These are phyloP conservation scores for Tylopilus cervinicoccineus DNA, from an alignment of 768 basidiomycete species.

Conservation along the genomic window DNA sequence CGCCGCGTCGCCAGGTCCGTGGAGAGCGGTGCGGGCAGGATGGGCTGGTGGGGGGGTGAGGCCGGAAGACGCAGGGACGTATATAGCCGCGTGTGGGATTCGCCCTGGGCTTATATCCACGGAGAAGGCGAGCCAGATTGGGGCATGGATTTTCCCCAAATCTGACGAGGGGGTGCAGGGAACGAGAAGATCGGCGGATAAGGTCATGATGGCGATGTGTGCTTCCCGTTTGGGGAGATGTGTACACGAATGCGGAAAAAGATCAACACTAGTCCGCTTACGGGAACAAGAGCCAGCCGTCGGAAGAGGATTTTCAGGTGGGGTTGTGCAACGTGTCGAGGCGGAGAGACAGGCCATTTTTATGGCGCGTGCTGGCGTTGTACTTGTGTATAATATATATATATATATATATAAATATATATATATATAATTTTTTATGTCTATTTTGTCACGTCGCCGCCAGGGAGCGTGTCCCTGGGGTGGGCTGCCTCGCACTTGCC, in stretches of 20 bases:
- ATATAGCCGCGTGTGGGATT: slow-evolving; percentile 14
- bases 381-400: no score
- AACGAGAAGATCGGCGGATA: slow-evolving; percentile 38
- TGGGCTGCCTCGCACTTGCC: not conserved
- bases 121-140: slow-evolving; percentile 18
- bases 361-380: no score
- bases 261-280: slow-evolving; percentile 28
- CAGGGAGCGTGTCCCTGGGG: not conserved
- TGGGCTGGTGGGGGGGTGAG: not conserved
- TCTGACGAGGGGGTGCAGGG: slow-evolving; percentile 8
- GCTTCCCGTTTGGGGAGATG: slow-evolving; percentile 5
- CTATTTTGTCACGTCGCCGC: not conserved
- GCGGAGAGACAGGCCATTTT: no score
- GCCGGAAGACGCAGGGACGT: not conserved
- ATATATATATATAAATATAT: no score
- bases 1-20: slow-evolving; percentile 17
- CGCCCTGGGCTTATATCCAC: slow-evolving; percentile 29
- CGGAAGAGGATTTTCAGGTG: slow-evolving; percentile 4
- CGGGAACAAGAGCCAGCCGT: slow-evolving; percentile 12
- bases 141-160: slow-evolving; percentile 26
- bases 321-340: not conserved
- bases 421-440: not conserved
- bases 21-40: slow-evolving; percentile 13
- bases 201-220: slow-evolving; percentile 23
- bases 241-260: slow-evolving; percentile 18